Evolutionary conservation across 345 rosid genomes (phyloP), one percentile per base, ranked within the genome.

Genomic region (Melastoma malabathricum): DNA sequence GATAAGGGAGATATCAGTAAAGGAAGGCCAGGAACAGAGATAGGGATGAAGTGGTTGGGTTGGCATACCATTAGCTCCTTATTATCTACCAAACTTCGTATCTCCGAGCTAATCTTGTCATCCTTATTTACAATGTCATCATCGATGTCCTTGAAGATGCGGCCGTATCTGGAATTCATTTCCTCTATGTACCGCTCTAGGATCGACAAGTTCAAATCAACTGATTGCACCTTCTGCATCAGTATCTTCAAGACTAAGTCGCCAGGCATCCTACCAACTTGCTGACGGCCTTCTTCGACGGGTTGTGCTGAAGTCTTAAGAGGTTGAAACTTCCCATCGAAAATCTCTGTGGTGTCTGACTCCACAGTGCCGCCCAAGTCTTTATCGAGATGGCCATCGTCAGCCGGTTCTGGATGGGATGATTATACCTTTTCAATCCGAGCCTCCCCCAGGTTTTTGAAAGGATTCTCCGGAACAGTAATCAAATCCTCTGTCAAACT

Each of bases 181-280:
- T 85, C 94, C 66, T 88, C 99, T 39, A 93, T 58, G 67, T 93
- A 88, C 22, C 83, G 77, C 71, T 88, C 99, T 60, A 93, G 60
- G 18, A 85, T 85, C 17, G 94, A 83, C 46, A 93, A 66, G 69
- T 75, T 88, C 44, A 83, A 48, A 72, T 93, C 99, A 51, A 93
- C 48, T 2, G 94, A 85, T 57, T 75, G 78, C 43, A 85, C 84
- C 80, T 93, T 93, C 68, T 93, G 94, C 97, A 85, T 83, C 55
- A 93, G 66, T 68, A 88, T 73, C 73, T 88, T 88, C 19, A 88
- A 80, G 63, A 83, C 97, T 38, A 84, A 74, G 61, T 93, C 99
- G n/a, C 94, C 94, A 52, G 89, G 90, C 88, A 85, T 78, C 68
- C 95, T 80, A 48, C 92, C 82, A 63, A 68, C 84, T 68, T 81